Percentiles rank a stretch among this genome's conserved stretches.
phyloP scores from a whole-genome alignment of 1,284 basidiomycete genomes.

The Pseudozyma pruni region DNA sequence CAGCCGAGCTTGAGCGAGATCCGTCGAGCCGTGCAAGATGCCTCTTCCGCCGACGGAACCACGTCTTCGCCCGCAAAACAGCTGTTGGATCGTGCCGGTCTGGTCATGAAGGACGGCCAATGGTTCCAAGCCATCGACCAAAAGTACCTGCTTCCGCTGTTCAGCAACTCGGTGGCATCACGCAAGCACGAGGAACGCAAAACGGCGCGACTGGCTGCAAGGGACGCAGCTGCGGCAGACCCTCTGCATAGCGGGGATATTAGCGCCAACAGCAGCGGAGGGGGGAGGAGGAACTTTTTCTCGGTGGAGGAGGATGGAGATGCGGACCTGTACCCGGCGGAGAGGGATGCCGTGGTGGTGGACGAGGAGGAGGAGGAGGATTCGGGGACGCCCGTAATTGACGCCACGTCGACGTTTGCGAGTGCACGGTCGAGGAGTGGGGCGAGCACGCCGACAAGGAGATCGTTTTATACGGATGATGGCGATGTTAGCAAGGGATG shows the following conservation, averaged over 20 bases:
- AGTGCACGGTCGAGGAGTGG: constrained; percentile 32
- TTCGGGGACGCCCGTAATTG: constrained; percentile 14
- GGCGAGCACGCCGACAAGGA: constrained; percentile 35
- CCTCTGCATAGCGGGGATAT: neutral
- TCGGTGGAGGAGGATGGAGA: constrained; percentile 33
- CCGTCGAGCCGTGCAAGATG: constrained; percentile 37
- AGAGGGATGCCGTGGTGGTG: constrained; percentile 46
- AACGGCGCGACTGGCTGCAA: constrained; percentile 36
- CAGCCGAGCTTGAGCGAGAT: constrained; percentile 39
- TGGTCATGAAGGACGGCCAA: constrained; percentile 73
- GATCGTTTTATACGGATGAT: constrained; percentile 24
- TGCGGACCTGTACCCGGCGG: constrained; percentile 27
- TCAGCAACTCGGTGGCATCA: constrained; percentile 77
- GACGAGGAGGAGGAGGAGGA: constrained; percentile 46
- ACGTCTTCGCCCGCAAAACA: constrained; percentile 48
- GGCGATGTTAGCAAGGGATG: neutral
- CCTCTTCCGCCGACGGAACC: constrained; percentile 22
- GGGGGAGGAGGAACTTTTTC: constrained; percentile 34
- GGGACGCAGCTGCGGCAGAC: constrained; percentile 31
- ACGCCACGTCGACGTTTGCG: constrained; percentile 30
- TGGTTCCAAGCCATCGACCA: constrained; percentile 98
- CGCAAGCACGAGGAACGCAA: constrained; percentile 67
- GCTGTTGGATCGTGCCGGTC: constrained; percentile 60
- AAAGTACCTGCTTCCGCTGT: constrained; percentile 90
- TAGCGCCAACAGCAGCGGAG: constrained; percentile 1